These are phyloP conservation scores for Wickerhamomyces canadensis DNA, from an alignment of 805 yeast species.

Conservation along the genomic window DNA sequence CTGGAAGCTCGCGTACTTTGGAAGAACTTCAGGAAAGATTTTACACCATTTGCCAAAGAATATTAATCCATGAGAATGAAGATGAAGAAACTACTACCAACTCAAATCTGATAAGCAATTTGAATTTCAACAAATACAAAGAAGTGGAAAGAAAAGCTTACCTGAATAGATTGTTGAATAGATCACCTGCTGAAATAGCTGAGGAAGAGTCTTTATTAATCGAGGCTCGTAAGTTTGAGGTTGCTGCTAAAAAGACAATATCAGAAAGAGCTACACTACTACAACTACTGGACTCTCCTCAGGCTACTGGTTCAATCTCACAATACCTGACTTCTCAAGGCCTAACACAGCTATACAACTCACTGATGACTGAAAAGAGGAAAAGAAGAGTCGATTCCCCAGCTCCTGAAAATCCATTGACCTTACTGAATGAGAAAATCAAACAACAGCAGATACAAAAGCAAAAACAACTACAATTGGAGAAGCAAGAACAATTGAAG, in stretches of 20 bases:
- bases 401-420: slow-evolving; percentile 39
- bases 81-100: slow-evolving; percentile 31
- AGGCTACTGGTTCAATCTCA: slow-evolving; percentile 62
- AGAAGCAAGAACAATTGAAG: slow-evolving; percentile 18
- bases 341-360: slow-evolving; percentile 75
- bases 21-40: slow-evolving; percentile 85
- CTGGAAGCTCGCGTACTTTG: slow-evolving; percentile 35
- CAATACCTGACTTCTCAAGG: slow-evolving; percentile 86
- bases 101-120: slow-evolving; percentile 52
- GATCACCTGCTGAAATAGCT: slow-evolving; percentile 96
- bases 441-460: slow-evolving; percentile 23
- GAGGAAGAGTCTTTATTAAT: slow-evolving; percentile 93
- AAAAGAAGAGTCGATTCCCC: slow-evolving; percentile 40
- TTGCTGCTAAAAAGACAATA: slow-evolving; percentile 85
- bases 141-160: slow-evolving; percentile 81
- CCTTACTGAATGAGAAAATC: slow-evolving; percentile 33
- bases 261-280: slow-evolving; percentile 75
- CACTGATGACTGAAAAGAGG: slow-evolving; percentile 63
- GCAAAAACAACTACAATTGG: slow-evolving; percentile 21
- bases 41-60: slow-evolving; percentile 58
- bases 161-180: slow-evolving; percentile 63
- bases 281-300: slow-evolving; percentile 82
- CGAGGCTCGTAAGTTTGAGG: slow-evolving; percentile 88
- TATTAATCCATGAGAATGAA: slow-evolving; percentile 40
- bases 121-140: slow-evolving; percentile 62